Conservation (phyloP, 345 rosid genomes). For the Murraya koenigii region DNA sequence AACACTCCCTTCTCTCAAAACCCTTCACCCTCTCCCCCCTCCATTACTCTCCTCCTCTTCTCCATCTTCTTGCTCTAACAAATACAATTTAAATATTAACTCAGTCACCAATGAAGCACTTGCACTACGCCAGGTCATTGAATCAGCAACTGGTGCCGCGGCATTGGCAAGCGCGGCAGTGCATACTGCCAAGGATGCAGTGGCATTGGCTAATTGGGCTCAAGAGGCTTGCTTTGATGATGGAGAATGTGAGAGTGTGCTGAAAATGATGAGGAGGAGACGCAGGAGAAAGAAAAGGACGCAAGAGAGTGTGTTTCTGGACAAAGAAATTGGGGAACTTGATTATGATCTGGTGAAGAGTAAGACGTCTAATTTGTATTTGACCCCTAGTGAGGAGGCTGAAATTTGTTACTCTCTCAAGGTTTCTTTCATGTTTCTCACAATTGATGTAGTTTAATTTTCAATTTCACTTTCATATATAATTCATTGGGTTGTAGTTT, state of each 20-base stretch:
- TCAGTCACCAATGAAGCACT: not conserved
- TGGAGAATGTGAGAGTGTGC: constrained; percentile 2
- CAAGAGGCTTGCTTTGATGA: constrained; percentile 8
- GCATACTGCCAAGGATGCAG: constrained; percentile 33
- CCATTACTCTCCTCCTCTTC: constrained; percentile 24
- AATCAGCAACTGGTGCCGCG: constrained; percentile 16
- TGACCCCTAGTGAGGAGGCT: constrained; percentile 47
- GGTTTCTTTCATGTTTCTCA: constrained; percentile 21
- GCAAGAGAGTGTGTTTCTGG: constrained; percentile 28
- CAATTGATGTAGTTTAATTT: not conserved
- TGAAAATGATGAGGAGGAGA: constrained; percentile 33
- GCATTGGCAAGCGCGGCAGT: constrained; percentile 26
- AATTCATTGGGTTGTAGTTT: not conserved
- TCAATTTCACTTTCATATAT: not conserved
- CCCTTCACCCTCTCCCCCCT: constrained; percentile 23
- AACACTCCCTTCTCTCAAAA: constrained; percentile 32
- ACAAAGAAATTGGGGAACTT: constrained; percentile 18
- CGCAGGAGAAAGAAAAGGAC: constrained; percentile 40
- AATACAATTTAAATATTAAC: constrained; percentile 7
- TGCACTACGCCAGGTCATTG: constrained; percentile 11
- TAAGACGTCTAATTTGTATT: constrained; percentile 23
- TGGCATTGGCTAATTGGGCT: constrained; percentile 18
- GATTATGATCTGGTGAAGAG: constrained; percentile 8
- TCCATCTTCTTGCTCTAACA: constrained; percentile 25
- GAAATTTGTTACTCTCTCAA: constrained; percentile 46